Conservation (phyloP, 768 basidiomycete genomes). For the Termitomyces sp. region DNA sequence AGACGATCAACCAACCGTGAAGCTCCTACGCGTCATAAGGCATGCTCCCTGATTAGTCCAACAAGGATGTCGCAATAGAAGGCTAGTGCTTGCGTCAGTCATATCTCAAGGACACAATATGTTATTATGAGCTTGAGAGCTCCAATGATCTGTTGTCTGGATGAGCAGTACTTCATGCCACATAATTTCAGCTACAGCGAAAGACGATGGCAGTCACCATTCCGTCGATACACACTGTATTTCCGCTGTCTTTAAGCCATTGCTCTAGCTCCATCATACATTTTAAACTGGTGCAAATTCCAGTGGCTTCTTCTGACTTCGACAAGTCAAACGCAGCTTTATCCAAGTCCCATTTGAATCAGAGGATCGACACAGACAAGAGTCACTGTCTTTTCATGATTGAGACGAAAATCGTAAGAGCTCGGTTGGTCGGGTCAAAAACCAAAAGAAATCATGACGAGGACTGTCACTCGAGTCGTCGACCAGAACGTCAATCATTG, state of each 20-base stretch:
- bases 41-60: background rate
- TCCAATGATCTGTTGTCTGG: background rate
- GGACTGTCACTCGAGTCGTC: too few relatives aligned
- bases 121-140: too few relatives aligned
- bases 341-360: too few relatives aligned
- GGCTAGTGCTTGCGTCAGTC: background rate
- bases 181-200: background rate
- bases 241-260: background rate
- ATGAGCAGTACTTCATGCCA: constrained; percentile 1
- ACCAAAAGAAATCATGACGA: too few relatives aligned
- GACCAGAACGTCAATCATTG: too few relatives aligned
- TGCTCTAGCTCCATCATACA: constrained; percentile 1
- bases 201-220: background rate
- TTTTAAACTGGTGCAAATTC: constrained; percentile 1
- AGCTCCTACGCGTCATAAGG: too few relatives aligned
- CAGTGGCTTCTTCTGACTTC: constrained; percentile 1
- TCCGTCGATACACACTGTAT: background rate
- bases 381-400: too few relatives aligned
- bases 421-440: too few relatives aligned
- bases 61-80: background rate
- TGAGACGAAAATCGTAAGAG: too few relatives aligned
- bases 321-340: background rate
- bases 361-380: too few relatives aligned
- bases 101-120: constrained; percentile 22
- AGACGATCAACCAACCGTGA: background rate